These are phyloP conservation scores for Dalbergia oliveri DNA, from an alignment of 306 rosid genomes.

Conservation along the genomic window DNA sequence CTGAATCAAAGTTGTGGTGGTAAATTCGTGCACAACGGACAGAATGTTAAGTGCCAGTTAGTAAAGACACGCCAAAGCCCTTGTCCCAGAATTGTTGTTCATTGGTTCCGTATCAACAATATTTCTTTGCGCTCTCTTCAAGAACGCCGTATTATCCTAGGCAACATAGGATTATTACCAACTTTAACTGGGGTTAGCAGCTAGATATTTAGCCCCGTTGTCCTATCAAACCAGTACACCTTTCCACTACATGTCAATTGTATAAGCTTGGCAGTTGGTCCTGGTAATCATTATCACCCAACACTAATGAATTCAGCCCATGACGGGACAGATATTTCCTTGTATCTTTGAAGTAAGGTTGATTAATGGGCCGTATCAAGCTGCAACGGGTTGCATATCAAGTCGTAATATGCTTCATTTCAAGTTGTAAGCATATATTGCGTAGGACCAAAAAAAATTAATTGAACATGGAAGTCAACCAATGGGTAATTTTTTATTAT, in stretches of 20 bases:
- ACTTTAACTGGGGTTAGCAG: neutral
- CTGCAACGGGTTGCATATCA: too few relatives aligned
- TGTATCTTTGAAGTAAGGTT: too few relatives aligned
- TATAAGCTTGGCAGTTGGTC: neutral
- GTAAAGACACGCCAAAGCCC: neutral
- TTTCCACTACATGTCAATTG: neutral
- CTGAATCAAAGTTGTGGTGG: slow-evolving; percentile 28
- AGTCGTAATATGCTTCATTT: too few relatives aligned
- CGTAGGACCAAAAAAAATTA: too few relatives aligned
- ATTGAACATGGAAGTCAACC: too few relatives aligned
- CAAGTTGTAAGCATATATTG: too few relatives aligned
- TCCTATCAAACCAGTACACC: neutral
- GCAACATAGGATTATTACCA: neutral
- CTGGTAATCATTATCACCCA: neutral
- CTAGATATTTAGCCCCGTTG: neutral
- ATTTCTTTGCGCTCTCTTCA: neutral
- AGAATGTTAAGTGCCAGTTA: neutral
- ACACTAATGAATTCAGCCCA: neutral
- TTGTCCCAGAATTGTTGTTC: neutral
- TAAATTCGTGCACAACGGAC: slow-evolving; percentile 17
- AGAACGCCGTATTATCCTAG: neutral
- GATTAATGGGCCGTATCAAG: too few relatives aligned
- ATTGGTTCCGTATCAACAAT: neutral
- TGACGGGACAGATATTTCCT: too few relatives aligned
- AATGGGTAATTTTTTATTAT: too few relatives aligned